Percentiles rank a stretch among this genome's conserved stretches.
Evolutionary conservation across 2,329 filamentous ascomycete species (phyloP).

Genomic region (Xylaria sp.): DNA sequence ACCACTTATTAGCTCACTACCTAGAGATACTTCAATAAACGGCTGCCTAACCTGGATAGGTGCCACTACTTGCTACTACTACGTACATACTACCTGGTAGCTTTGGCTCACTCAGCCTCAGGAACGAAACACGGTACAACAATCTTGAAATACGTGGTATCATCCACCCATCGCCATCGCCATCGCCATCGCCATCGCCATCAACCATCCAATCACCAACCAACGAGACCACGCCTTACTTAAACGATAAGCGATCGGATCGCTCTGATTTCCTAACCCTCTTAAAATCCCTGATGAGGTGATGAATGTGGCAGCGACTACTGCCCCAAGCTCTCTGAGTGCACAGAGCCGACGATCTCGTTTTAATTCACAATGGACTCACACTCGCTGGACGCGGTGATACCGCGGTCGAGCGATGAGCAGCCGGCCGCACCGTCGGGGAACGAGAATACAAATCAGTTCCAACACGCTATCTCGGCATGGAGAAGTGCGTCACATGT

Average conservation of each 20-base stretch:
- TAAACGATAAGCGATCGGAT: not conserved
- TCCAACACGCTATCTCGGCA: constrained; percentile 93
- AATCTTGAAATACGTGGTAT: constrained; percentile 6
- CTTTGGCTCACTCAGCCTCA: constrained; percentile 8
- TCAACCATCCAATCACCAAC: constrained; percentile 7
- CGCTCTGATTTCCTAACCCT: not conserved
- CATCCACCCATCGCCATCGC: not conserved
- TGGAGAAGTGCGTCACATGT: constrained; percentile 80
- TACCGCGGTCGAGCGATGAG: constrained; percentile 41
- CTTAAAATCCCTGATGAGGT: constrained; percentile 40
- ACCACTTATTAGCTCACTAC: no score
- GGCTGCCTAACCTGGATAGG: no score
- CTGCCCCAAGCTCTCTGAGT: constrained; percentile 30
- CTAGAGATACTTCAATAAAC: no score
- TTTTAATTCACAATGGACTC: constrained; percentile 39
- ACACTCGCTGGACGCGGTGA: constrained; percentile 43
- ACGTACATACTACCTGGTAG: no score
- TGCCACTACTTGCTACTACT: not conserved
- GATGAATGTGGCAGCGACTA: constrained; percentile 40
- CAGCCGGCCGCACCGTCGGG: constrained; percentile 42
- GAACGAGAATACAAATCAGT: constrained; percentile 82
- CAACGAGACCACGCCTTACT: constrained; percentile 7
- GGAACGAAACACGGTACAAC: constrained; percentile 30
- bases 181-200: not conserved
- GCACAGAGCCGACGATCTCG: constrained; percentile 44